Base-by-base conservation (phyloP, 2,329 filamentous ascomycete genomes). In the Cercospora sp. region DNA sequence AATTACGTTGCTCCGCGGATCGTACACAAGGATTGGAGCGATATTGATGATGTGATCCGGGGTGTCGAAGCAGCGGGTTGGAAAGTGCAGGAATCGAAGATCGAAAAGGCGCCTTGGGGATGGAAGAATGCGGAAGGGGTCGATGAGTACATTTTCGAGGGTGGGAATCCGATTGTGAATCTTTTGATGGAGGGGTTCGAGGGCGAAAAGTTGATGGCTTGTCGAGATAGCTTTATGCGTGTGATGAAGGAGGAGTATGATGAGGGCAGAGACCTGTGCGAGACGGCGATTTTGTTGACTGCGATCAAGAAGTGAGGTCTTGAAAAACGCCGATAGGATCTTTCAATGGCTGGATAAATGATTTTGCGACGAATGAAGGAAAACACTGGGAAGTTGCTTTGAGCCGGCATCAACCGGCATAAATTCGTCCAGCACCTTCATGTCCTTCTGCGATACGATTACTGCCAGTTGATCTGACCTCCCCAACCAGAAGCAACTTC, bases 401-500 rank as follows among this genome's bases (percentile, higher is more conserved):
- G 45, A 26, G 4, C 7, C 20, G 45, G 45, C 5, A 51, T 23
- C 45, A 26, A 10, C 45, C 26, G 36, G 36, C 36, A 42, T n/a
- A 3, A n/a, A 42, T 42, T 42, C 36, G 36, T 42, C 7, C 16
- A n/a, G 16, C 16, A 42, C 2, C 6, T 8, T n/a, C 36, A n/a
- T 42, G 6, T n/a, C 16, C 36, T 42, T 42, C 36, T 42, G 12
- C 7, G n/a, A 33, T 5, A 30, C 7, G 16, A 58, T 39, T 20
- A 23, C 42, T 36, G 70, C 64, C 67, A 71, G 60, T 70, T 67
- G 67, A 72, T 65, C 31, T 61, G 66, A 3, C 69, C 70, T 26
- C 70, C 69, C 72, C 72, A 73, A 10, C 70, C 72, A 62, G 48
- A 61, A 31, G 72, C 72, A 3, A 73, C 70, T 53, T 73, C 72